Evolutionary conservation across 2,329 filamentous ascomycete genomes (phyloP), one percentile per base, ranked within the genome.

Genomic region (Pyricularia pennisetigena): DNA sequence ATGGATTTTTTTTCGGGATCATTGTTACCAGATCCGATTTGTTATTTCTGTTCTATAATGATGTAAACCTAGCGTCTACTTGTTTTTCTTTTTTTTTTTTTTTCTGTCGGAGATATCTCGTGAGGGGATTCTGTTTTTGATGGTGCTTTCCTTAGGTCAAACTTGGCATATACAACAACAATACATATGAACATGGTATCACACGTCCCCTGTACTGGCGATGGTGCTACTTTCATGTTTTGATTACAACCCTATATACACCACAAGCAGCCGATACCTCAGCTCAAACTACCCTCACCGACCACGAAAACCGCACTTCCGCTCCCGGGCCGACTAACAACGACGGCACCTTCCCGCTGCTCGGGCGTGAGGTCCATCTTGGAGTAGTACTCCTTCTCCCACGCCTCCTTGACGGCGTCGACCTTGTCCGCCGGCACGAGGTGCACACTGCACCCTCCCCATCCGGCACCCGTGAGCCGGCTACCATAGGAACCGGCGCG

Each of bases 391-490:
- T 93, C 88, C 71, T 85, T 85, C 74, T 91, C 87, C 85, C 95
- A 88, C 5, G 92, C 92, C 74, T 86, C 83, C 77, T 86, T 92
- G 26, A 99, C 91, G 29, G 82, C 86, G 5, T 90, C 88, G 0
- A 97, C 90, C 78, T 90, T 94, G 74, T 93, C 86, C 69, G 88
- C 91, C 0, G 94, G 91, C 67, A 98, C 90, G 69, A 99, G 85
- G 80, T 99, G 95, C 69, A 99, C 94, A 70, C 88, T 95, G 80
- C 95, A 98, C 2, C 95, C 95, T 70, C 95, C 95, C 95, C 95
- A 99, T 3, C 95, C 95, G 0, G 95, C 95, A 57, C 95, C 95
- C 0, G 94, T 98, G 73, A 97, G 80, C 29, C 94, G 84, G 73
- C 91, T 93, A 30, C 94, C 95, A 76, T 93, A 93, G 23, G 91